Evolutionary conservation across 305 asterid genomes (phyloP), one percentile per base, ranked within the genome.

Genomic region (Ilex paraguariensis): DNA sequence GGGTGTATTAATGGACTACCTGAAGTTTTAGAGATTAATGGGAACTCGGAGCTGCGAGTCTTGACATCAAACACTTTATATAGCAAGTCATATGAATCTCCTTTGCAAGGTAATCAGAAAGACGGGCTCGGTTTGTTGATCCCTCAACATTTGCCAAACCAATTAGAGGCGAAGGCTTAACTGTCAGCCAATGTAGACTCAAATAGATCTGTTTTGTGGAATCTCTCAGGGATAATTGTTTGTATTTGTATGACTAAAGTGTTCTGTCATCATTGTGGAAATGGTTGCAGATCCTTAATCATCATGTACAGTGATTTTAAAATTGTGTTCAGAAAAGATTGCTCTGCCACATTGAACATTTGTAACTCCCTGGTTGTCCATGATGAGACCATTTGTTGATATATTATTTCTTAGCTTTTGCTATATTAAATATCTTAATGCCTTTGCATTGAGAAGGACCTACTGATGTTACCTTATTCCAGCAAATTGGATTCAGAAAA

Each of bases 21-120:
- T 6, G 97, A 92, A 81, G 98, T 92, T 63, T 72, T 92, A 80
- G 97, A 92, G 81, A 85, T 89, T 42, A 79, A 61, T 66, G 79
- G 74, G 66, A 73, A 76, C 54, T 84, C 89, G 3, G 85, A 84
- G 64, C 69, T 90, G 42, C 80, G 70, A 66, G 71, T 90, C 62
- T 79, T 90, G 82, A 90, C 97, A 5, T 75, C 95, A 3, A 92
- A 92, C 74, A 95, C 91, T 10, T 52, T 71, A 82, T 88, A 76
- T 69, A 17, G 53, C 64, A 79, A 77, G 57, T 70, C 79, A 13
- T 66, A 78, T 44, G 79, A 65, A 17, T 59, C 61, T 62, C 55
- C 70, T 44, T 2, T 63, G 60, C 31, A 5, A 7, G 67, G 64
- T 31, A 28, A 57, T 15, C 45, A 55, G 61, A 77, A 71, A 67